Conservation (phyloP, 306 rosid genomes). For the Castanea sativa region DNA sequence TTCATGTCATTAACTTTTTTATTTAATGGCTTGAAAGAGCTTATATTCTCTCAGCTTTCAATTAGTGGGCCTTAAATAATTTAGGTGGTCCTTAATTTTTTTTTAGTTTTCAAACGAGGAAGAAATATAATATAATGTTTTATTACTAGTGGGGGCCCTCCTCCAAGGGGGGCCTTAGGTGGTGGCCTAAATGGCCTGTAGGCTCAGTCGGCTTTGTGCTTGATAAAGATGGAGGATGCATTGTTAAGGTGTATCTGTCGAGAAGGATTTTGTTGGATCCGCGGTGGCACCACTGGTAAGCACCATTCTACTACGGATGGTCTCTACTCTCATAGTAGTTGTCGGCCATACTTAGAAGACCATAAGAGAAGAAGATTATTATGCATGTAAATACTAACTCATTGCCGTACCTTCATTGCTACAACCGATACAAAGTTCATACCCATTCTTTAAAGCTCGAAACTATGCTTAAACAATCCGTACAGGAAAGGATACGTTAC, state of each 20-base stretch:
- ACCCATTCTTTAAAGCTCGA: constrained; percentile 27
- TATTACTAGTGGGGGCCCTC: no score
- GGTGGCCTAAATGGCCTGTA: no score
- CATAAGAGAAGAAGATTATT: not conserved
- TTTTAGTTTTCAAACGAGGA: no score
- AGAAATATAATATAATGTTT: no score
- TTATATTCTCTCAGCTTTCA: no score
- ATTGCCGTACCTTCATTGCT: constrained; percentile 25
- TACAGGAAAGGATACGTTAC: not conserved
- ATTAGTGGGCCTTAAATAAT: no score
- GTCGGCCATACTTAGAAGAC: constrained; percentile 33
- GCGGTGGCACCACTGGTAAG: constrained; percentile 27
- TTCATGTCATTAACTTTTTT: no score
- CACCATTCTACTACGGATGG: not conserved
- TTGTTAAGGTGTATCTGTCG: no score
- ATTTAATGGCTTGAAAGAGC: rapidly evolving
- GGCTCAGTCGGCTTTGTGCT: no score
- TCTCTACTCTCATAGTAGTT: constrained; percentile 1
- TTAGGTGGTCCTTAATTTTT: no score
- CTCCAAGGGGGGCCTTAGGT: no score
- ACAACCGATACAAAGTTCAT: constrained; percentile 35
- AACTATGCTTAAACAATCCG: constrained; percentile 9
- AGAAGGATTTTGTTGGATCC: constrained; percentile 24
- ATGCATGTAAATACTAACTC: constrained; percentile 25
- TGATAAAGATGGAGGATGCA: no score